phyloP scores from a whole-genome alignment of 108 stramenopile species.

The Aureococcus anophagefferens region DNA sequence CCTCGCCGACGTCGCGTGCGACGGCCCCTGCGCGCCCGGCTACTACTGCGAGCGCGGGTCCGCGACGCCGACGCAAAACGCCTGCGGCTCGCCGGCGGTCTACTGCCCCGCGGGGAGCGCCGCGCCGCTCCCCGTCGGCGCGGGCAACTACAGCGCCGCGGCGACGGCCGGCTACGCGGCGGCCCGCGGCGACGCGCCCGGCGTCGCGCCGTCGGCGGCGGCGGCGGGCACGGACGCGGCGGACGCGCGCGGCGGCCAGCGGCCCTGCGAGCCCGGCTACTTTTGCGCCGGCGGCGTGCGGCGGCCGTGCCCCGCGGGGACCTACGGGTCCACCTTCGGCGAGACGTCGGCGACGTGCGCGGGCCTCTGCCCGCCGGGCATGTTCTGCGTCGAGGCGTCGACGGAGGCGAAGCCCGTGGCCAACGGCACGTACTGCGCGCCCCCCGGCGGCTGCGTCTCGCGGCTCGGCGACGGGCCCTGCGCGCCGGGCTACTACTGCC shows the following conservation, averaged over 20 bases:
- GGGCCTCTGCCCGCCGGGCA: slow-evolving; percentile 42
- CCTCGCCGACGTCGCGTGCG: background rate
- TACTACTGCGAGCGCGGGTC: slow-evolving; percentile 36
- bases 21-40: slow-evolving; percentile 31
- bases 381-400: slow-evolving; percentile 31
- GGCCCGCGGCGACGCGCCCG: background rate
- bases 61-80: slow-evolving; percentile 13
- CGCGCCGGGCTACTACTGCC: slow-evolving; percentile 44
- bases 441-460: slow-evolving; percentile 13
- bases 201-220: slow-evolving; percentile 13
- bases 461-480: slow-evolving; percentile 35
- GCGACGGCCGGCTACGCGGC: background rate
- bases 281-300: slow-evolving; percentile 22
- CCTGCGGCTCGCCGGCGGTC: slow-evolving; percentile 3
- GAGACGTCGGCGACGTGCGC: slow-evolving; percentile 25
- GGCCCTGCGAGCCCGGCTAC: background rate
- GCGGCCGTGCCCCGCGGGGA: slow-evolving; percentile 26
- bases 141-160: slow-evolving; percentile 26
- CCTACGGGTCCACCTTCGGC: slow-evolving; percentile 26
- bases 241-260: background rate
- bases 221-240: background rate
- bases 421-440: background rate
- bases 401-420: background rate
- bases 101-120: slow-evolving; percentile 5
- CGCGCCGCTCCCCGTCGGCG: slow-evolving; percentile 13